phyloP scores from a whole-genome alignment of 768 basidiomycete genomes.

The Russula sp. region DNA sequence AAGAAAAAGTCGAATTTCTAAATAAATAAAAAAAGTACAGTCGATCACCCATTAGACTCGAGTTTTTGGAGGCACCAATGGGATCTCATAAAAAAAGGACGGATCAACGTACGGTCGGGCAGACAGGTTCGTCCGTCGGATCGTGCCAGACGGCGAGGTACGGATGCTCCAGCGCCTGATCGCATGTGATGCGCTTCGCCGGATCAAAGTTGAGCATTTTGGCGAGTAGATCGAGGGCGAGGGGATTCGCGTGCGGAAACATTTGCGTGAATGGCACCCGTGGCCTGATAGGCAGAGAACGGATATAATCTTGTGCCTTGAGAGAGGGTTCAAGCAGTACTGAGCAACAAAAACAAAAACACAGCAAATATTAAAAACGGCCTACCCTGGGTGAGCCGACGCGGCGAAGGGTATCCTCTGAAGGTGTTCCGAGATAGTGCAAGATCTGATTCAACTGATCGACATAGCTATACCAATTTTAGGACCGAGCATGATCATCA shows the following conservation, averaged over 20 bases:
- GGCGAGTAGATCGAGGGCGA: constrained; percentile 88
- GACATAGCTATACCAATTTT: constrained; percentile 64
- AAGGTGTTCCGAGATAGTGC: constrained; percentile 96
- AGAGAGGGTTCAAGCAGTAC: constrained; percentile 11
- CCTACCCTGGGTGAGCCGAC: constrained; percentile 91
- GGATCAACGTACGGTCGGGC: constrained; percentile 58
- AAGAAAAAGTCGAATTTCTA: constrained; percentile 96
- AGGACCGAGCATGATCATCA: constrained; percentile 12
- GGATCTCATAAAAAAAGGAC: background rate
- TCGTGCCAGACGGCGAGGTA: constrained; percentile 98
- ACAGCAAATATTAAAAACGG: constrained; percentile 14
- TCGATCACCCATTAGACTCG: background rate
- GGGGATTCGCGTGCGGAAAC: constrained; percentile 91
- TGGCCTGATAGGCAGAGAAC: constrained; percentile 95
- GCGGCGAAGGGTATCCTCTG: constrained; percentile 92
- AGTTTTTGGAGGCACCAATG: background rate
- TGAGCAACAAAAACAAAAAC: background rate
- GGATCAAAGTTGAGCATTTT: constrained; percentile 96
- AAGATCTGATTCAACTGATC: constrained; percentile 98
- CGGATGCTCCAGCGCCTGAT: constrained; percentile 91
- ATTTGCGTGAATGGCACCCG: constrained; percentile 87
- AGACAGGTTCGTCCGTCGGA: constrained; percentile 88
- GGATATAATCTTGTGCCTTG: constrained; percentile 96
- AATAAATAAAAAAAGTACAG: constrained; percentile 10
- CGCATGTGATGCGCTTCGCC: constrained; percentile 92